Conservation (phyloP, 2,329 filamentous ascomycete genomes). For the Sclerotinia subarctica region DNA sequence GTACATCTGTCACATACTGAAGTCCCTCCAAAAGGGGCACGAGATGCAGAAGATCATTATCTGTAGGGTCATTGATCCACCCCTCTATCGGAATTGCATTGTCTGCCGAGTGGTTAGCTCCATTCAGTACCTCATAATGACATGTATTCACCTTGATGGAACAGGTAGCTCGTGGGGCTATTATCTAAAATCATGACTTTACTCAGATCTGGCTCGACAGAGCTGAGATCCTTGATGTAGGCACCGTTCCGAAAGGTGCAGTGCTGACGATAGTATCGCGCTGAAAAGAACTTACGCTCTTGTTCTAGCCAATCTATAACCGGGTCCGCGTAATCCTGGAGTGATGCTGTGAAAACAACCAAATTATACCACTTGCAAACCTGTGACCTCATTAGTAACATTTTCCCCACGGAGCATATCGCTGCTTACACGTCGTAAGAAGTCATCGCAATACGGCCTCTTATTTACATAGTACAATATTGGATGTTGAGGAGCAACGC, state of each 20-base stretch:
- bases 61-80: conserved; percentile 98
- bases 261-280: conserved; percentile 92
- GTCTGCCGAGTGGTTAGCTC: conserved; percentile 53
- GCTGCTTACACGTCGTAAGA: conserved; percentile 70
- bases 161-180: conserved; percentile 96
- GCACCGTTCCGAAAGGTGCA: conserved; percentile 94
- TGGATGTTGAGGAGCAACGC: conserved; percentile 82
- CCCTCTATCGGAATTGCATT: conserved; percentile 99
- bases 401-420: background rate
- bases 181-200: conserved; percentile 99
- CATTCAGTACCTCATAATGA: conserved; percentile 15
- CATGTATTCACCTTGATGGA: conserved; percentile 77
- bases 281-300: conserved; percentile 93
- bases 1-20: conserved; percentile 94
- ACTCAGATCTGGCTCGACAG: conserved; percentile 93
- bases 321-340: conserved; percentile 97
- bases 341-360: conserved; percentile 92
- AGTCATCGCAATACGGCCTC: conserved; percentile 93
- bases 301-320: conserved; percentile 98
- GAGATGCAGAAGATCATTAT: conserved; percentile 89
- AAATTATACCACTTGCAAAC: conserved; percentile 98
- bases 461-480: conserved; percentile 99
- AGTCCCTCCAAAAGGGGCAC: conserved; percentile 89
- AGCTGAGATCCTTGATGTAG: conserved; percentile 96
- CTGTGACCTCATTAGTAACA: conserved; percentile 43